Evolutionary conservation across 2,329 filamentous ascomycete genomes (phyloP), one percentile per base, ranked within the genome.

Genomic region (Xylariales sp.): DNA sequence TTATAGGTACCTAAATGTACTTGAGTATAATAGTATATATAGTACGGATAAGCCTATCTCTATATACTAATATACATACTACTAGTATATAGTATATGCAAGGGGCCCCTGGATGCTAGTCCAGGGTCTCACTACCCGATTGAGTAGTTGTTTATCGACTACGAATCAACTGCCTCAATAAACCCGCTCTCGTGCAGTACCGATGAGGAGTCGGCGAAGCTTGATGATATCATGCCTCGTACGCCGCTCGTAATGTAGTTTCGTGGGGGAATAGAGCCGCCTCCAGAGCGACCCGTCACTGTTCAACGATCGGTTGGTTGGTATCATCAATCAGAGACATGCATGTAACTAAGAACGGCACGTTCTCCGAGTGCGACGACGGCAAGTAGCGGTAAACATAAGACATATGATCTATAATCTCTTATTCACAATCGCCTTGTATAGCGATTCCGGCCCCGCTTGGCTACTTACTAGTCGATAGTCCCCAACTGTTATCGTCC

Each of bases 141-240:
- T 18, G 32, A 57, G 36, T 36, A 16, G n/a, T 30, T 34, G 50
- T 8, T 41, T 61, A 65, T 61, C 56, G 32, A 41, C 16, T 55
- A 34, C 50, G 34, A 32, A 66, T 57, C 52, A 57, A 45, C 52
- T 56, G 45, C 52, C 36, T 39, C 36, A 28, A 34, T 63, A 16
- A 62, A 43, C 28, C 57, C 49, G 58, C 52, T 46, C 34, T 23
- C 52, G 14, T 50, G 59, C 59, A 57, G 50, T 49, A 12, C 41
- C 50, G 64, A 43, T 54, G 50, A 49, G 53, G 61, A 64, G 43
- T 43, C 34, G 18, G 23, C 28, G 41, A 45, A 50, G 56, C 56
- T 45, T 49, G 39, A 41, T 41, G 39, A 41, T 41, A 14, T 41
- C 39, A 14, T 41, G 39, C 39, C 39, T 41, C 39, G 39, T 41